Conservation (phyloP, 805 yeast species). For the Lipomyces japonicus region DNA sequence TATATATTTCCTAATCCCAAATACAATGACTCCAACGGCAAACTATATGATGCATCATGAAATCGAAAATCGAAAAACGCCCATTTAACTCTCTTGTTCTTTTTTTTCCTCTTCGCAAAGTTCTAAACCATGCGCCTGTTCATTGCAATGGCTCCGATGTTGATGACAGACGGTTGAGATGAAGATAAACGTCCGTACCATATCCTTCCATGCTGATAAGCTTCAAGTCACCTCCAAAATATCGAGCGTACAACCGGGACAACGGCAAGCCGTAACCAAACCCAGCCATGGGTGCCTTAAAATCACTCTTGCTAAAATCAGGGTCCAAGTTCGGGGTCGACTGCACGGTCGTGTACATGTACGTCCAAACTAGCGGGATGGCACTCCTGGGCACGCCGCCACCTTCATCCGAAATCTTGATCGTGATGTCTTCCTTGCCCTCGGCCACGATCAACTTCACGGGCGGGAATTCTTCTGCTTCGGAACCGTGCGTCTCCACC, state of each 20-base stretch:
- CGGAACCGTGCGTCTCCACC: slow-evolving; percentile 69
- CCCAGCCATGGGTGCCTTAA: slow-evolving; percentile 91
- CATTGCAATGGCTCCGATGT: slow-evolving; percentile 59
- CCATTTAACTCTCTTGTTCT: background rate
- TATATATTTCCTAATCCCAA: too few species aligned
- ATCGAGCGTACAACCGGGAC: slow-evolving; percentile 78
- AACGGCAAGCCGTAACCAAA: slow-evolving; percentile 89
- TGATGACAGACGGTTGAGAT: slow-evolving; percentile 72
- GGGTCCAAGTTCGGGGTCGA: slow-evolving; percentile 63
- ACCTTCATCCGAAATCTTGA: slow-evolving; percentile 88
- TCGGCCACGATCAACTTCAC: slow-evolving; percentile 82
- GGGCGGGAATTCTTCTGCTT: slow-evolving; percentile 72
- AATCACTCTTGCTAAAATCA: slow-evolving; percentile 56
- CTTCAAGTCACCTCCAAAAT: slow-evolving; percentile 76
- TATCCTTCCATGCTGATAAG: slow-evolving; percentile 87
- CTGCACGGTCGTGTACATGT: slow-evolving; percentile 82
- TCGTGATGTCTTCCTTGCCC: slow-evolving; percentile 86
- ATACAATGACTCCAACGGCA: background rate
- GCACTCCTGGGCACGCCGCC: slow-evolving; percentile 88
- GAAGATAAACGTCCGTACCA: slow-evolving; percentile 89
- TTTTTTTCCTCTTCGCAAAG: background rate
- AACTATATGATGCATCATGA: background rate
- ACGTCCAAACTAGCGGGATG: slow-evolving; percentile 84
- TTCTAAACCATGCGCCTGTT: background rate
- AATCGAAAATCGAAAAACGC: background rate